Percentiles rank a stretch among this genome's conserved stretches.
Conservation (phyloP, 129 eudicot species). For the Chrysanthemum lavandulifolium region DNA sequence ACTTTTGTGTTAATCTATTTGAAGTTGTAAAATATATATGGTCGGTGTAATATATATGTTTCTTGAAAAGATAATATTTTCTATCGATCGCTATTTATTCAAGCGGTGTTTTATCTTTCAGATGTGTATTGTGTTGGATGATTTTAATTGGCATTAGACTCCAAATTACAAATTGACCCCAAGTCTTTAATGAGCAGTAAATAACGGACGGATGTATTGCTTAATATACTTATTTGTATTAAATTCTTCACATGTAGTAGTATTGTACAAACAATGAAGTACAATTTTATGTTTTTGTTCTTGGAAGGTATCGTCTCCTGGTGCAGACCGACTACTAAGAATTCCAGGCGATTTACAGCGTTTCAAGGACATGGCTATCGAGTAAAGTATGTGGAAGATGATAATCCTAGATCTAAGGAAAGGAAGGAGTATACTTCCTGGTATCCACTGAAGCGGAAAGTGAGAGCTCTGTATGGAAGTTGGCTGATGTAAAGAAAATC, state of each 20-base stretch:
- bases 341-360: slow-evolving; percentile 81
- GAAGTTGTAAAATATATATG: too few relatives aligned
- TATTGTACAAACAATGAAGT: too few relatives aligned
- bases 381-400: slow-evolving; percentile 53
- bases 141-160: too few relatives aligned
- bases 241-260: neutral
- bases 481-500: slow-evolving; percentile 91
- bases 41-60: too few relatives aligned
- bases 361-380: slow-evolving; percentile 76
- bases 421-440: slow-evolving; percentile 53
- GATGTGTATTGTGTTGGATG: too few relatives aligned
- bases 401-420: slow-evolving; percentile 32
- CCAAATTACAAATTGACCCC: too few relatives aligned
- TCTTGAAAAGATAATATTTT: too few relatives aligned
- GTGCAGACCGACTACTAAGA: slow-evolving; percentile 79
- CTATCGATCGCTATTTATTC: too few relatives aligned
- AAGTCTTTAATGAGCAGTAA: too few relatives aligned
- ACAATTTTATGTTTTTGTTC: neutral
- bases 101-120: neutral
- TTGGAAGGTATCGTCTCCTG: slow-evolving; percentile 83
- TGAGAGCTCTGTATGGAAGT: slow-evolving; percentile 65
- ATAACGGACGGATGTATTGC: too few relatives aligned
- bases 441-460: slow-evolving; percentile 65
- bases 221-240: too few relatives aligned
- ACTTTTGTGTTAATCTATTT: slow-evolving; percentile 11